Base-by-base conservation (phyloP, 2,329 filamentous ascomycete species). In the Aspergillus tamarii region DNA sequence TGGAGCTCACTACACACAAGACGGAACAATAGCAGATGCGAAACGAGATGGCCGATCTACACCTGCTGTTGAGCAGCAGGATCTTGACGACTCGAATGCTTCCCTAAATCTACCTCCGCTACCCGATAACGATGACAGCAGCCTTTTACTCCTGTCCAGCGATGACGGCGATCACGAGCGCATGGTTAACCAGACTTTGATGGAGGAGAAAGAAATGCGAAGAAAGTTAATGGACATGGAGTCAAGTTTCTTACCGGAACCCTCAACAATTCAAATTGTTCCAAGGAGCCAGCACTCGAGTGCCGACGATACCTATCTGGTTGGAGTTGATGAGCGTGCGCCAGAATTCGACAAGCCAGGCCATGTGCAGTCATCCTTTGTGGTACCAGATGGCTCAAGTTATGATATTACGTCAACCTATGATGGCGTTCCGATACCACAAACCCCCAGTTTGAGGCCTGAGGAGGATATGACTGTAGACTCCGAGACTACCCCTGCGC, bases 171-270 rank as follows among this genome's bases (percentile, higher is more conserved):
- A 76, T 50, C 70, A 72, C 55, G 73, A 78, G 56, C 74, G 71
- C 56, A 67, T 65, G 43, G 76, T 76, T 43, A 80, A 80, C 57
- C 76, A 80, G 61, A 82, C 78, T 0, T 70, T 80, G 32, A 71
- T 88, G 41, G 82, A 87, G 68, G 86, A 89, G 73, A 79, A 78
- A 59, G 86, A 87, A 69, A 88, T 89, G 84, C 83, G 83, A 67
- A 80, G 83, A 62, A 84, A 84, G 66, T 73, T 89, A 66, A 83
- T 86, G 80, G 87, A 89, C 67, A 82, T 88, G 61, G 87, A 89
- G 72, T 89, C 87, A 4, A 89, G 86, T 70, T 89, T 89, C 68
- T 65, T 89, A 52, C 87, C 86, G 0, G 86, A 88, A 53, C 78
- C 81, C 2, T 84, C 84, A 3, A 77, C 78, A 2, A 74, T 83